A percentile compares a stretch with the other conserved stretches of the same genome.
Conservation (phyloP, 768 basidiomycete species). For the Pleurotus cornucopiae region DNA sequence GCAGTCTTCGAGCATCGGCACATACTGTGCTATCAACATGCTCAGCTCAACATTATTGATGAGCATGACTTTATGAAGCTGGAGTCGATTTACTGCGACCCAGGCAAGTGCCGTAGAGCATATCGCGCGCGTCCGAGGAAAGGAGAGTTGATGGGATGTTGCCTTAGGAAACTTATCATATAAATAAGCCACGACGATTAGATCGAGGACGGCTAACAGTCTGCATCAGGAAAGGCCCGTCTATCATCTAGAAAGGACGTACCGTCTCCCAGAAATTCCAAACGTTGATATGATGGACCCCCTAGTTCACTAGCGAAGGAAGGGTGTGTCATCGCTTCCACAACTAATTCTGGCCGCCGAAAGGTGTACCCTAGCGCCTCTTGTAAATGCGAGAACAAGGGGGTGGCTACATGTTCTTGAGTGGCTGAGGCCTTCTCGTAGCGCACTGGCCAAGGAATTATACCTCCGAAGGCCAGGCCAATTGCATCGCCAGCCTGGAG, state of each 20-base stretch:
- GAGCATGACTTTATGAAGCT: conserved; percentile 66
- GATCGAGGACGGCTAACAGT: conserved; percentile 57
- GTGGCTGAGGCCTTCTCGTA: conserved; percentile 35
- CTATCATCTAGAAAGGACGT: conserved; percentile 19
- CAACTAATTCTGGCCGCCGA: conserved; percentile 51
- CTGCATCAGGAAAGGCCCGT: conserved; percentile 8
- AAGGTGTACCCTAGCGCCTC: conserved; percentile 69
- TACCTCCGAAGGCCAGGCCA: conserved; percentile 70
- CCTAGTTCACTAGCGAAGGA: conserved; percentile 52
- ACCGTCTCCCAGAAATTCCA: conserved; percentile 93
- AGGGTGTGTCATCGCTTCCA: conserved; percentile 85
- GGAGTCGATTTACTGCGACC: conserved; percentile 60
- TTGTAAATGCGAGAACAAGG: conserved; percentile 54
- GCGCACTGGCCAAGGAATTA: conserved; percentile 62
- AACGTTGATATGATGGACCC: conserved; percentile 71
- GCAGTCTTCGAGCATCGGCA: conserved; percentile 53
- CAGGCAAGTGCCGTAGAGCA: conserved; percentile 72
- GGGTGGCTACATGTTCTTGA: conserved; percentile 17
- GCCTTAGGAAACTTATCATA: conserved; percentile 66
- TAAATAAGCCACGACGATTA: conserved; percentile 70
- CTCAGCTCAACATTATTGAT: conserved; percentile 67
- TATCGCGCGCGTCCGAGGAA: conserved; percentile 65
- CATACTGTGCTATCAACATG: conserved; percentile 55
- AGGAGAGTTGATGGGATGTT: conserved; percentile 73
- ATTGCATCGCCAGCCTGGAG: conserved; percentile 60